A percentile compares a stretch with the other conserved stretches of the same genome.
Evolutionary conservation across 768 basidiomycete species (phyloP).

Genomic region (Suillus lakei): DNA sequence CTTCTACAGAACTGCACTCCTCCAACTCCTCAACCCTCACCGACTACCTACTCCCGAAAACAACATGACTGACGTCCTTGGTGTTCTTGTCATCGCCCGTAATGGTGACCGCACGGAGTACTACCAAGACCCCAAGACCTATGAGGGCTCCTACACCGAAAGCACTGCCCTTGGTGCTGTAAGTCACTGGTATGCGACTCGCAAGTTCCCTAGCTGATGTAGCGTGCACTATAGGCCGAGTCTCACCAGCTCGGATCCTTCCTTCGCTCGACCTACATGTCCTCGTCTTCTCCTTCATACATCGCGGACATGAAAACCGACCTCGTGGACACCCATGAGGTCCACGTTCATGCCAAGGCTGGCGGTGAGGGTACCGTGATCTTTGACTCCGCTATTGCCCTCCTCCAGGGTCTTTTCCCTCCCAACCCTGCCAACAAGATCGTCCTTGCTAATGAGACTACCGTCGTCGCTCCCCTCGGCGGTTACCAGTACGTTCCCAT

Average conservation of each 20-base stretch:
- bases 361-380: slow-evolving; percentile 87
- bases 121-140: slow-evolving; percentile 74
- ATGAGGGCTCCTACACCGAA: slow-evolving; percentile 63
- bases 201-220: not conserved
- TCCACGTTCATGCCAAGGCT: slow-evolving; percentile 80
- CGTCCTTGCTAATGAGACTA: slow-evolving; percentile 77
- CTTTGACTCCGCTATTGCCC: slow-evolving; percentile 83
- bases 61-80: slow-evolving; percentile 59
- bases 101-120: slow-evolving; percentile 76
- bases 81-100: slow-evolving; percentile 77
- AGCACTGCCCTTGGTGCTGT: slow-evolving; percentile 81
- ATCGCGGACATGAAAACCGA: slow-evolving; percentile 68
- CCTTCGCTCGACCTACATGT: slow-evolving; percentile 71
- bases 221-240: slow-evolving; percentile 51
- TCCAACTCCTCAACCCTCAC: slow-evolving; percentile 10
- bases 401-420: slow-evolving; percentile 87
- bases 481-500: slow-evolving; percentile 91
- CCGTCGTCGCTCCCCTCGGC: slow-evolving; percentile 71
- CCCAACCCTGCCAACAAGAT: slow-evolving; percentile 76
- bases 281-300: slow-evolving; percentile 66
- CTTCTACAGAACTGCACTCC: slow-evolving; percentile 15
- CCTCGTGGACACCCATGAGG: slow-evolving; percentile 72
- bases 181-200: slow-evolving; percentile 22
- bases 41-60: slow-evolving; percentile 11
- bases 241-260: slow-evolving; percentile 65